Conservation (phyloP, 225 moss, liverwort and hornwort species). For the Pleurozium schreberi region DNA sequence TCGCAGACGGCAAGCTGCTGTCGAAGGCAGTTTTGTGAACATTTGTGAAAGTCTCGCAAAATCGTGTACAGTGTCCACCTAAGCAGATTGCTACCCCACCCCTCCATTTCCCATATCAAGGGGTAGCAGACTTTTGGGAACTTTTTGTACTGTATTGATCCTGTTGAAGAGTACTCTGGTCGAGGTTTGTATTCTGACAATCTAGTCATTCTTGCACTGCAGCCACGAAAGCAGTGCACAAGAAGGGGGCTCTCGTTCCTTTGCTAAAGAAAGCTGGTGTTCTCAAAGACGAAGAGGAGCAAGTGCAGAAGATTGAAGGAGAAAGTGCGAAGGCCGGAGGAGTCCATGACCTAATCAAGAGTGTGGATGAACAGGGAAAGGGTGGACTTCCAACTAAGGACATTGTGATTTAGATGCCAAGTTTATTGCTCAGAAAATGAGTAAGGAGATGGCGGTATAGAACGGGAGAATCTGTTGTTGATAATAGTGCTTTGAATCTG, state of each 20-base stretch:
- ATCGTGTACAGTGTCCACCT: neutral
- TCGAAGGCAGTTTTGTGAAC: neutral
- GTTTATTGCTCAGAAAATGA: neutral
- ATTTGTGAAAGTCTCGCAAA: neutral
- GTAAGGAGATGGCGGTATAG: neutral
- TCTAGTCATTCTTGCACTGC: neutral
- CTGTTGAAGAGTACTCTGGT: neutral
- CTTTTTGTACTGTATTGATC: neutral
- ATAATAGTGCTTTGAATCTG: neutral
- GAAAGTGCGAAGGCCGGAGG: neutral
- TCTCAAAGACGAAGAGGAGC: neutral
- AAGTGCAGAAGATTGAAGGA: neutral
- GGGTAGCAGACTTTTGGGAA: neutral
- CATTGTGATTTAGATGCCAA: neutral
- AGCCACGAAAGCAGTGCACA: constrained; percentile 32
- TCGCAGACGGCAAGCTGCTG: neutral
- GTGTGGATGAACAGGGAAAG: neutral
- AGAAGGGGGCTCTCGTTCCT: constrained; percentile 29
- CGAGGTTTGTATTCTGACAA: neutral
- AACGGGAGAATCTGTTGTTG: neutral
- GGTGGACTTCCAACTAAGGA: neutral
- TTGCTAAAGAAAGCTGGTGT: constrained; percentile 36
- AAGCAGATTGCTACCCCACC: neutral
- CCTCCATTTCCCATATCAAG: neutral
- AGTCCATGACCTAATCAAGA: constrained; percentile 1